Evolutionary conservation across 2,329 filamentous ascomycete species (phyloP).

Genomic region (Tricladium varicosporioides): DNA sequence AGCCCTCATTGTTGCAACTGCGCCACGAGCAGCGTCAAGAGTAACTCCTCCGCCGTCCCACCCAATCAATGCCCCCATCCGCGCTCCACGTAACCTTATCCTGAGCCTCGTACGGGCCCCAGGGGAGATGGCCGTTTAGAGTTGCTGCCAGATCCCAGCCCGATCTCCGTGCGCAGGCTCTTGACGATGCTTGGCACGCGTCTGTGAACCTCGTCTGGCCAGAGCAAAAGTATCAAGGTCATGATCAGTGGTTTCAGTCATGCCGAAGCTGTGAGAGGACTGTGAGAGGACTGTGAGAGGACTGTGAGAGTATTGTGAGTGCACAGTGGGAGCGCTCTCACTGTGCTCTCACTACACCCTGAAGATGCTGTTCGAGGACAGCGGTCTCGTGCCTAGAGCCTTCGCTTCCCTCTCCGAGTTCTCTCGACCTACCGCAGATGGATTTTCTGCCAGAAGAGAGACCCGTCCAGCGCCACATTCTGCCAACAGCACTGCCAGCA

Average conservation of each 20-base stretch:
- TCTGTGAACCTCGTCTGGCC: conserved; percentile 6
- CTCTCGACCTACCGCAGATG: neutral
- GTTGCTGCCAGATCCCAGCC: conserved; percentile 11
- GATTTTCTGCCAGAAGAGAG: neutral
- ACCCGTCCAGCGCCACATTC: too few relatives aligned
- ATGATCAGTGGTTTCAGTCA: conserved; percentile 18
- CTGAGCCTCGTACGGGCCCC: neutral
- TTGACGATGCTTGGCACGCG: conserved; percentile 14
- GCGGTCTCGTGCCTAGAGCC: too few relatives aligned
- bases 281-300: neutral
- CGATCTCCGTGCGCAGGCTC: conserved; percentile 6
- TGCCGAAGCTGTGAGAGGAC: conserved; percentile 2
- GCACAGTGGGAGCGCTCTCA: too few relatives aligned
- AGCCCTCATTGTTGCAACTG: too few relatives aligned
- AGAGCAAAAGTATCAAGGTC: conserved; percentile 14
- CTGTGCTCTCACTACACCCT: too few relatives aligned
- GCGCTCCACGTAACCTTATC: neutral
- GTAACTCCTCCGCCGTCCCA: neutral
- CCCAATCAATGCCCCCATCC: neutral
- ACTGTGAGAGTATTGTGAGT: too few relatives aligned
- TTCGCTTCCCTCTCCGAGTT: too few relatives aligned
- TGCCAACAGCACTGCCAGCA: neutral
- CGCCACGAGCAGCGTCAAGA: neutral
- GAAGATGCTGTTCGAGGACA: too few relatives aligned
- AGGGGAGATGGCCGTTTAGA: conserved; percentile 10